Conservation (phyloP, 2,329 filamentous ascomycete species). For the Aspergillus tanneri region DNA sequence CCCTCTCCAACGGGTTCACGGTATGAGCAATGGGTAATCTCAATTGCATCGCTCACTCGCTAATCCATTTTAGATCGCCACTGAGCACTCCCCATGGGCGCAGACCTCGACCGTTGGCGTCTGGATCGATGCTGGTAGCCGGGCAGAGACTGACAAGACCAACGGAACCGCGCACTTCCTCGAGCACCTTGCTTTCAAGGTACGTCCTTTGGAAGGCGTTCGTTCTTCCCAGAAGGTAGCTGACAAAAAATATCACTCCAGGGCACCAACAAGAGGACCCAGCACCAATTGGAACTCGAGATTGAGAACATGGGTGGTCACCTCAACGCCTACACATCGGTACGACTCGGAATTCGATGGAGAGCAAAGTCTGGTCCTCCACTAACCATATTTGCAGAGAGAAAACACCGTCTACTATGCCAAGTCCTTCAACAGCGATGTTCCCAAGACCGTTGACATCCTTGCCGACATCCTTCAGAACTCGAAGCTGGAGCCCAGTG, state of each 20-base stretch:
- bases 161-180: conserved; percentile 99
- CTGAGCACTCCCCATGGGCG: conserved; percentile 96
- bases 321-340: conserved; percentile 98
- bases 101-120: conserved; percentile 98
- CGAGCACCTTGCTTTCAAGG: conserved; percentile 99
- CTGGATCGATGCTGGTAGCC: conserved; percentile 98
- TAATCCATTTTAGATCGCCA: conserved; percentile 71
- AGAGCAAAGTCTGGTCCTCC: conserved; percentile 19
- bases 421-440: conserved; percentile 95
- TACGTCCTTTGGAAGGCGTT: no score
- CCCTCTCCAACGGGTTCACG: conserved; percentile 95
- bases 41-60: conserved; percentile 26
- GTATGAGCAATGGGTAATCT: conserved; percentile 51
- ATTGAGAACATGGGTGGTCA: conserved; percentile 99
- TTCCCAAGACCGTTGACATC: conserved; percentile 94
- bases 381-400: conserved; percentile 59
- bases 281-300: conserved; percentile 97
- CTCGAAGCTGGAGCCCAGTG: conserved; percentile 90
- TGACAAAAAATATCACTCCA: conserved; percentile 22
- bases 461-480: conserved; percentile 99
- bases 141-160: conserved; percentile 96
- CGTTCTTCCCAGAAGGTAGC: no score
- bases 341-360: conserved; percentile 51
- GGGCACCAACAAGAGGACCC: conserved; percentile 91
- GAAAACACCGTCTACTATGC: conserved; percentile 99